These are phyloP conservation scores for Neurospora cerealis DNA, from an alignment of 495 filamentous ascomycete genomes.

Conservation along the genomic window DNA sequence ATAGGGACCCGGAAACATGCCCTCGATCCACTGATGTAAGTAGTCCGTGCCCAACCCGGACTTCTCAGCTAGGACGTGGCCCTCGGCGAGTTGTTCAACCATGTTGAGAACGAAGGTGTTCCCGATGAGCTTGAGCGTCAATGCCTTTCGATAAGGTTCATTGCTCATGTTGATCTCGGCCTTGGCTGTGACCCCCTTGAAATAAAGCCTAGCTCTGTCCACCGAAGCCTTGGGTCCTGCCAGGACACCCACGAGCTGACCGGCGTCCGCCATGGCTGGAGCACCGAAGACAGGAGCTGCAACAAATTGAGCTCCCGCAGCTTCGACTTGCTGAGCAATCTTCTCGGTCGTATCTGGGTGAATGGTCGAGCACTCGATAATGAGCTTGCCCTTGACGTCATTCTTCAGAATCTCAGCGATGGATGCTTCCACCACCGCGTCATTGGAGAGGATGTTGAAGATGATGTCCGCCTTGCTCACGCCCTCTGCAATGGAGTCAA, in stretches of 20 bases:
- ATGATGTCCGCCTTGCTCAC: constrained; percentile 63
- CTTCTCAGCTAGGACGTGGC: constrained; percentile 69
- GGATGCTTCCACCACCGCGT: constrained; percentile 53
- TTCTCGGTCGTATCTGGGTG: constrained; percentile 70
- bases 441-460: constrained; percentile 77
- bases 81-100: constrained; percentile 69
- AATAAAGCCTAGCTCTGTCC: constrained; percentile 59
- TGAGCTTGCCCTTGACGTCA: constrained; percentile 56
- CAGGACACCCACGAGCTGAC: constrained; percentile 65
- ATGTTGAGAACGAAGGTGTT: constrained; percentile 84
- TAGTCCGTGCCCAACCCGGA: constrained; percentile 61
- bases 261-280: constrained; percentile 66
- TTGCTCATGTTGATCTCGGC: constrained; percentile 61
- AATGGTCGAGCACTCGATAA: constrained; percentile 83
- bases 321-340: constrained; percentile 44
- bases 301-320: constrained; percentile 60
- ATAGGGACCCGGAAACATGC: constrained; percentile 54
- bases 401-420: constrained; percentile 42
- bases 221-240: constrained; percentile 56
- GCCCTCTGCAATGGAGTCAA: constrained; percentile 51
- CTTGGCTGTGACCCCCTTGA: constrained; percentile 66
- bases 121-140: constrained; percentile 68
- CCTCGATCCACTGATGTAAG: constrained; percentile 57
- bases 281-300: constrained; percentile 78
- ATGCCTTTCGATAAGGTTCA: constrained; percentile 47